Conservation (phyloP, 2,329 filamentous ascomycete species). For the Monosporascus ibericus region DNA sequence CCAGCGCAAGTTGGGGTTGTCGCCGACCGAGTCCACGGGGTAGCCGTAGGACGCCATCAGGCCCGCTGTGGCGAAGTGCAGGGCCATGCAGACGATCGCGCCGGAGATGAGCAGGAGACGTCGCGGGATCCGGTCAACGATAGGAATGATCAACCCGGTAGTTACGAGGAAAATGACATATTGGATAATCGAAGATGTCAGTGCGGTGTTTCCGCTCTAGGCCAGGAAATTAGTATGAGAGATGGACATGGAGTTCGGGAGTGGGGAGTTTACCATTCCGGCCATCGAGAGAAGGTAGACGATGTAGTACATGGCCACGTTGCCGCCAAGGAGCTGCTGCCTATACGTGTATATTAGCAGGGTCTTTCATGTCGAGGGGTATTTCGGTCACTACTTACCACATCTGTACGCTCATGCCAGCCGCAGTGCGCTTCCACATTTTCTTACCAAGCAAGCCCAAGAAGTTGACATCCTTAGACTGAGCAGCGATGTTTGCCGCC, state of each 20-base stretch:
- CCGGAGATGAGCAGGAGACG: constrained; percentile 40
- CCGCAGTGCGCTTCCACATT: constrained; percentile 46
- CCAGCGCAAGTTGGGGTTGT: constrained; percentile 42
- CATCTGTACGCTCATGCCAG: constrained; percentile 46
- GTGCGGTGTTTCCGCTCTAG: constrained; percentile 21
- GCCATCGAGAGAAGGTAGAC: constrained; percentile 59
- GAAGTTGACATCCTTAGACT: constrained; percentile 32
- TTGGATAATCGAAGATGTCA: constrained; percentile 48
- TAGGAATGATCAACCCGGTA: constrained; percentile 41
- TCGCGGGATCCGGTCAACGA: constrained; percentile 44
- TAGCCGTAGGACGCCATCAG: constrained; percentile 44
- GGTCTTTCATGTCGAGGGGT: neutral
- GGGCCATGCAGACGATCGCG: constrained; percentile 35
- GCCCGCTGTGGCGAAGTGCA: constrained; percentile 43
- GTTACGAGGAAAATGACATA: constrained; percentile 51
- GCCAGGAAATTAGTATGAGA: neutral
- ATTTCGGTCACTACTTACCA: constrained; percentile 20
- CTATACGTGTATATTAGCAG: constrained; percentile 6
- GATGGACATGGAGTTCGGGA: neutral
- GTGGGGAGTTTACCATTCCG: constrained; percentile 29
- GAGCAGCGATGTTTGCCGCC: constrained; percentile 30
- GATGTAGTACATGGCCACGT: constrained; percentile 55
- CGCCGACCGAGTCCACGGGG: constrained; percentile 35
- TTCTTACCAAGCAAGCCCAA: constrained; percentile 38
- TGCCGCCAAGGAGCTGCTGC: constrained; percentile 52